Base-by-base conservation (phyloP, 2,329 filamentous ascomycete species). In the Pyrenophora tritici-repentis region DNA sequence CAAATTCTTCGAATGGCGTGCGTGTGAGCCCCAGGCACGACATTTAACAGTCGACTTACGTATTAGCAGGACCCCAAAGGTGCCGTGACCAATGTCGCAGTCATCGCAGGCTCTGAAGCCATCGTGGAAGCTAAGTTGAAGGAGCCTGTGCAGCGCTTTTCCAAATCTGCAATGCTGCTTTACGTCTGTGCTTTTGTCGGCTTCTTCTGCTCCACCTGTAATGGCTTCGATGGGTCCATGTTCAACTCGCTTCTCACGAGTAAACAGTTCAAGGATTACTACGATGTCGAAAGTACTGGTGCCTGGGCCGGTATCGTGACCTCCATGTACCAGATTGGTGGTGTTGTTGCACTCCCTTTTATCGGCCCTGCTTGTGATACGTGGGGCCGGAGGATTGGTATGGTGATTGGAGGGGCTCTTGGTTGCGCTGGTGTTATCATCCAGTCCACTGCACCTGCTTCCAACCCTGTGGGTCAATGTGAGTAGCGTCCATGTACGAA, bases 171-270 rank as follows among this genome's bases (percentile, higher is more conserved):
- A 14, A 42, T 71, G 17, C 50, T 63, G 31, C 63, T 70, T 7
- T 65, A 60, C 42, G 34, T 62, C 13, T 63, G 59, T 37, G 52
- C 56, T 18, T 47, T 66, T 33, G 46, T 55, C 12, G 76, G 73
- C 26, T 78, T 75, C 62, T 73, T 77, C 56, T 76, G 73, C 53
- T 80, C 78, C 18, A 82, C 79, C 7, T 79, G 81, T 76, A 83
- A 83, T 65, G 82, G 82, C 22, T 85, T 81, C 56, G 83, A 86
- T 57, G 81, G 81, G 32, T 82, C 79, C 22, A 76, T 86, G 42
- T 81, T 84, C 61, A 79, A 78, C 49, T 78, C 78, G 31, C 67
- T 83, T 18, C 53, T 59, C 26, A 56, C 78, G 33, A 83, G 83
- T 70, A 72, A 71, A 22, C 55, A 62, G 13, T 79, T 79, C 67